Percentiles rank a stretch among this genome's conserved stretches.
Conservation (phyloP, 257 asterid species). For the Forsythia viridissima region DNA sequence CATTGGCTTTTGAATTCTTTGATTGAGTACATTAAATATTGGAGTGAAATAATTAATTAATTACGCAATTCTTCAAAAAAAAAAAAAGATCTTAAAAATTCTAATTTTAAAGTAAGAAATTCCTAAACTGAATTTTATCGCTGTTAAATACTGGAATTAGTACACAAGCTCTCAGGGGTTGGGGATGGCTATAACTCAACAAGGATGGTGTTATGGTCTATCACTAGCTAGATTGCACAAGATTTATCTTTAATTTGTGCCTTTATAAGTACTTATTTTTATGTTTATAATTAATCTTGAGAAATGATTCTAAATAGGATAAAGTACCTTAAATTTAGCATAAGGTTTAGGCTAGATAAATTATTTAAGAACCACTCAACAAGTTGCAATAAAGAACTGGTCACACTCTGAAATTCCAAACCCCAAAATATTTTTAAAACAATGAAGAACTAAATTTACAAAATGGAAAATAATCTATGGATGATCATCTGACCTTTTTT, state of each 20-base stretch:
- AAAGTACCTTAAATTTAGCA: constrained; percentile 2
- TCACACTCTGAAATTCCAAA: background rate
- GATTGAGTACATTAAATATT: too few species aligned
- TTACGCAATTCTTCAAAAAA: too few species aligned
- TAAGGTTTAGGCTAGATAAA: background rate
- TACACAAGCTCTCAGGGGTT: too few species aligned
- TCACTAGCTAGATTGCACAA: background rate
- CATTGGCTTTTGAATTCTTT: too few species aligned
- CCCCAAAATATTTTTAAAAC: constrained; percentile 2
- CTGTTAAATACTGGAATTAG: too few species aligned
- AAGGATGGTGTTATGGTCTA: too few species aligned
- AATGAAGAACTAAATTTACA: constrained; percentile 30
- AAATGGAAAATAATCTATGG: constrained; percentile 28
- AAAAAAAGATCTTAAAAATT: too few species aligned
- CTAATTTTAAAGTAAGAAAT: too few species aligned
- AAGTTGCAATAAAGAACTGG: background rate
- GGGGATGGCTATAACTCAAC: too few species aligned
- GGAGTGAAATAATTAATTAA: too few species aligned
- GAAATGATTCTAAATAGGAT: background rate
- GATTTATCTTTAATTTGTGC: background rate
- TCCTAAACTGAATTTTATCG: too few species aligned
- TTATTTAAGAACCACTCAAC: background rate
- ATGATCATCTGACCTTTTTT: constrained; percentile 28
- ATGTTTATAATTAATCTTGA: background rate
- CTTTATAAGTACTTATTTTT: background rate